These are phyloP conservation scores for Clavispora fructus DNA, from an alignment of 805 yeast species.

Conservation along the genomic window DNA sequence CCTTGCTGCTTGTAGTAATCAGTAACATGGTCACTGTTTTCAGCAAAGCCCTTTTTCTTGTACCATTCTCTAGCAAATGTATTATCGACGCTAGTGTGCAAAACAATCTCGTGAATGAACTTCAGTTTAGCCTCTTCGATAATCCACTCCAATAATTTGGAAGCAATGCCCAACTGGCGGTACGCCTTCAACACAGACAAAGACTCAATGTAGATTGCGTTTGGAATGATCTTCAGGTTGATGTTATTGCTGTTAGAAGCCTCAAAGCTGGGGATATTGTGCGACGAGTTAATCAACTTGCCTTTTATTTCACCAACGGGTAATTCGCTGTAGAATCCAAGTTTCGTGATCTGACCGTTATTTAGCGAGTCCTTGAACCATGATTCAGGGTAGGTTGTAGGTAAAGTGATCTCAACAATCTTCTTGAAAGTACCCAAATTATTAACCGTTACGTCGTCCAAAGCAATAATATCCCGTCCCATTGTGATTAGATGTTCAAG, in stretches of 20 bases:
- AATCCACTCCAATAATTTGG: slow-evolving; percentile 50
- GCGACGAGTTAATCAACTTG: slow-evolving; percentile 39
- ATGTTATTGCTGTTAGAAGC: slow-evolving; percentile 17
- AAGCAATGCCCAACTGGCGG: slow-evolving; percentile 57
- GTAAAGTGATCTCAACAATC: slow-evolving; percentile 50
- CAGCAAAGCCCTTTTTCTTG: slow-evolving; percentile 42
- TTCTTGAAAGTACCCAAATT: slow-evolving; percentile 55
- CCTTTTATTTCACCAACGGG: slow-evolving; percentile 79
- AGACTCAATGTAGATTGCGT: slow-evolving; percentile 58
- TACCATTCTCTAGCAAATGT: slow-evolving; percentile 47
- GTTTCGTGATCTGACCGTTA: slow-evolving; percentile 47
- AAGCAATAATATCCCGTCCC: slow-evolving; percentile 42
- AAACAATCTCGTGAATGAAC: slow-evolving; percentile 47
- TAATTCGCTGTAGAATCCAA: slow-evolving; percentile 66
- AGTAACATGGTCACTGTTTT: slow-evolving; percentile 27
- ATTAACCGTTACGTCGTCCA: slow-evolving; percentile 56
- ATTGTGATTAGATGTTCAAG: slow-evolving; percentile 6
- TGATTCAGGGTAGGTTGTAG: slow-evolving; percentile 43
- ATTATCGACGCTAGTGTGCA: slow-evolving; percentile 49
- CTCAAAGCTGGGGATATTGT: slow-evolving; percentile 29
- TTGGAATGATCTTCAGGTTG: slow-evolving; percentile 34
- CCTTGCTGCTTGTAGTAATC: slow-evolving; percentile 47
- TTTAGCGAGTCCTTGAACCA: slow-evolving; percentile 49
- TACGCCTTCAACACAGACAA: slow-evolving; percentile 66
- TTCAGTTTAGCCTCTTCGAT: slow-evolving; percentile 50